Base-by-base conservation (phyloP, 169 alveolate genomes). In the Plasmodium billcollinsi region DNA sequence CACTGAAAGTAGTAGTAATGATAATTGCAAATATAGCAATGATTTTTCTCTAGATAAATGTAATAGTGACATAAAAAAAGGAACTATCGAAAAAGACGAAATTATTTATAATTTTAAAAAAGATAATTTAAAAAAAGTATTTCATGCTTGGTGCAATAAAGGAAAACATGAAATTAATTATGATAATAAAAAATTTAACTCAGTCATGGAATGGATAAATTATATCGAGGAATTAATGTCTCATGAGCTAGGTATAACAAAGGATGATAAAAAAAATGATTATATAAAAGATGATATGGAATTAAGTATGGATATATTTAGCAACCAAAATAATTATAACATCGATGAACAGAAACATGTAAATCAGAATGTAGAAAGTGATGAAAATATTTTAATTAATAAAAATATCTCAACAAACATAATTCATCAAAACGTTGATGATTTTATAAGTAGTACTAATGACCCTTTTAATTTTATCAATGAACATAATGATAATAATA, bases 141-240 rank as follows among this genome's bases (percentile, higher is more conserved):
- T 80, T 54, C 90, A 80, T 69, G 90, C 85, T 11, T 80, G 90
- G 90, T 69, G 90, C 24, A 80, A 45, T 50, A 80, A 80, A 69
- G 90, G 90, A 11, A 70, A 80, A 39, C 90, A 80, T 52, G 90
- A 80, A 80, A 43, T 80, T 49, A 80, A 80, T 47, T 80, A 80
- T 50, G 90, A 80, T 45, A 80, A 80, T 33, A 80, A 80, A 52
- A 80, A 80, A 62, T 80, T 80, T 50, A 69, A n/a, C 11, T 80
- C 90, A 11, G 80, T 80, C n/a, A 80, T 80, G 83, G 90, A 80
- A 29, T 80, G 90, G 90, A 80, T 80, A 33, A 80, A 80, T 56
- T 80, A 80, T 67, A 58, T 80, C 20, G 90, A 80, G 45, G 83
- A 80, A 2, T 58, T 80, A 52, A 80, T 80, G 90, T 50, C 83